Evolutionary conservation across 192 early-diverging fungal genomes (phyloP).

Genomic region (Dissophora globulifera): DNA sequence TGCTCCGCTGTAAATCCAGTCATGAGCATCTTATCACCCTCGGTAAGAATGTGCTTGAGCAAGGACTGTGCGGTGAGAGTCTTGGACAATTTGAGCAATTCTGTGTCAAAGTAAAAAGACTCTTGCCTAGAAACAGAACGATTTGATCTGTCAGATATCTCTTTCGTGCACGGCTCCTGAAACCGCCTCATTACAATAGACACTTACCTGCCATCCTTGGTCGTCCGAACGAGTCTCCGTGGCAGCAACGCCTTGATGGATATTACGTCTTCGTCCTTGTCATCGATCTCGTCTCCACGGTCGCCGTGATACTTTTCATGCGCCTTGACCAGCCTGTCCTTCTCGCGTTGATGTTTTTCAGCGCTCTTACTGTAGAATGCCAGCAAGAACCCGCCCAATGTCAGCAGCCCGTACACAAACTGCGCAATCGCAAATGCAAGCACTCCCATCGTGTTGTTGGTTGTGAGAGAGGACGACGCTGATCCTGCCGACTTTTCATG

Average conservation of each 20-base stretch:
- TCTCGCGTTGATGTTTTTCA: slow-evolving; percentile 12
- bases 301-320: slow-evolving; percentile 16
- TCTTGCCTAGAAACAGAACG: slow-evolving; percentile 34
- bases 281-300: not conserved
- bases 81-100: slow-evolving; percentile 72
- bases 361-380: slow-evolving; percentile 48
- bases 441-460: slow-evolving; percentile 66
- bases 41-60: slow-evolving; percentile 94
- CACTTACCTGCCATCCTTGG: slow-evolving; percentile 49
- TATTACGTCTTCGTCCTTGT: slow-evolving; percentile 34
- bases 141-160: too few species aligned
- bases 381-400: slow-evolving; percentile 65
- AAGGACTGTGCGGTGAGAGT: slow-evolving; percentile 87
- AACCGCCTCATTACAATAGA: slow-evolving; percentile 1
- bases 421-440: slow-evolving; percentile 86
- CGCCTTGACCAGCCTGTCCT: slow-evolving; percentile 10
- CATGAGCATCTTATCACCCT: slow-evolving; percentile 97
- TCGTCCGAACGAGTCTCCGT: slow-evolving; percentile 26
- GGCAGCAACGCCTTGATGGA: slow-evolving; percentile 49
- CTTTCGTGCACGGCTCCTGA: too few species aligned
- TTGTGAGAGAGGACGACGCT: not conserved
- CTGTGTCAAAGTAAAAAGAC: slow-evolving; percentile 68
- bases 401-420: slow-evolving; percentile 71
- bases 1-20: slow-evolving; percentile 61
- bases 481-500: slow-evolving; percentile 14